Evolutionary conservation across 805 yeast species (phyloP).

Genomic region (Myxozyma lipomycoides): DNA sequence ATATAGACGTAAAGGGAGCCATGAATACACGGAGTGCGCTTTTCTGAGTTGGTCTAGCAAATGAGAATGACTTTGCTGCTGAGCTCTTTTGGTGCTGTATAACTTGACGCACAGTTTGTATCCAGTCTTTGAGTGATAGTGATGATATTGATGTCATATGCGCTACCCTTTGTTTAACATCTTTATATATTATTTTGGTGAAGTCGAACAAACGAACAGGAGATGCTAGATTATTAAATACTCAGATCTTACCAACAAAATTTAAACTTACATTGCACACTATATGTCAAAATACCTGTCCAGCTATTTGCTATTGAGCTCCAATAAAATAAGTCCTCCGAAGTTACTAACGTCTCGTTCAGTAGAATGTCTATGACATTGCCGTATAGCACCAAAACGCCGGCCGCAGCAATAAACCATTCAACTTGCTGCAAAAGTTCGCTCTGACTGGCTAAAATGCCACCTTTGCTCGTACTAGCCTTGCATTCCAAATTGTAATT

Average conservation of each 20-base stretch:
- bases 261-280: slow-evolving; percentile 38
- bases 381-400: slow-evolving; percentile 39
- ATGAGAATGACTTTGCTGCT: background rate
- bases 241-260: background rate
- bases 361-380: slow-evolving; percentile 39
- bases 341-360: slow-evolving; percentile 43
- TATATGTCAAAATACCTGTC: slow-evolving; percentile 37
- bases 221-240: slow-evolving; percentile 13
- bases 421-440: slow-evolving; percentile 29
- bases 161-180: slow-evolving; percentile 8
- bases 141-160: background rate
- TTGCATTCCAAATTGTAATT: slow-evolving; percentile 5
- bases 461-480: slow-evolving; percentile 3
- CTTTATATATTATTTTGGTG: slow-evolving; percentile 2
- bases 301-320: slow-evolving; percentile 40
- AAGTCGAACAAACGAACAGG: slow-evolving; percentile 18
- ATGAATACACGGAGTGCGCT: slow-evolving; percentile 6
- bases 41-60: background rate
- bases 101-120: slow-evolving; percentile 5
- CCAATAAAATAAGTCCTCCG: slow-evolving; percentile 48
- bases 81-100: background rate
- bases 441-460: slow-evolving; percentile 5
- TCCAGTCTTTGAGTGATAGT: slow-evolving; percentile 17
- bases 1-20: slow-evolving; percentile 25
- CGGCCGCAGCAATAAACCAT: slow-evolving; percentile 36